These are phyloP conservation scores for Penicillium hordei DNA, from an alignment of 2,329 filamentous ascomycete genomes.

Conservation along the genomic window DNA sequence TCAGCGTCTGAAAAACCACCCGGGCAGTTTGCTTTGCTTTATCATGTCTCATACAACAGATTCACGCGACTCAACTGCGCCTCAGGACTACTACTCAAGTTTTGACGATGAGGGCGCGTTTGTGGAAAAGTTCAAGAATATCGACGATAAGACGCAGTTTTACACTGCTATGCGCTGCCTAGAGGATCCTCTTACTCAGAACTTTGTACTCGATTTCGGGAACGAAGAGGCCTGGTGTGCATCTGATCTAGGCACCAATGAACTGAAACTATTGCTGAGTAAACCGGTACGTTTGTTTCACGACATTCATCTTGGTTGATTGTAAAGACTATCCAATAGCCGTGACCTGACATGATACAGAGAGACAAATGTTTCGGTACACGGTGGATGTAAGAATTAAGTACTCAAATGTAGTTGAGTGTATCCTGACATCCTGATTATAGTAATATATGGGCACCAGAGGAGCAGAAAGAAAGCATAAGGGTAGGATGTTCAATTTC, in stretches of 20 bases:
- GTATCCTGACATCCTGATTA: constrained; percentile 8
- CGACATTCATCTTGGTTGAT: too few species aligned
- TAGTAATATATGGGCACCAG: constrained; percentile 70
- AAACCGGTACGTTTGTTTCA: constrained; percentile 30
- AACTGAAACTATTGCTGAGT: constrained; percentile 36
- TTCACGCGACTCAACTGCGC: constrained; percentile 11
- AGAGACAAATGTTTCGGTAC: constrained; percentile 54
- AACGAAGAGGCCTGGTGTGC: constrained; percentile 44
- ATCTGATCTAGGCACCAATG: constrained; percentile 37
- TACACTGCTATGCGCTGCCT: constrained; percentile 30
- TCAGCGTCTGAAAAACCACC: not conserved
- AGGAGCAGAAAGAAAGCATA: constrained; percentile 58
- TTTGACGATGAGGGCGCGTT: constrained; percentile 24
- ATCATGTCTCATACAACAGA: constrained; percentile 16
- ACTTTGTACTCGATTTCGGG: constrained; percentile 48
- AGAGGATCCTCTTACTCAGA: constrained; percentile 32
- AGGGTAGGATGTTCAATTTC: constrained; percentile 31
- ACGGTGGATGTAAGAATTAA: constrained; percentile 65
- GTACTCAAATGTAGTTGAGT: not conserved
- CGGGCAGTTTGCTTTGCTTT: not conserved
- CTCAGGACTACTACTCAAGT: constrained; percentile 36
- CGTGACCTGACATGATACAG: constrained; percentile 24
- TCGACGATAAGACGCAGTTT: constrained; percentile 40
- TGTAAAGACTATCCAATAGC: not conserved
- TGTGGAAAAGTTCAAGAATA: constrained; percentile 35